phyloP scores from a whole-genome alignment of 1,139 yeast genomes.

The Pichia sp. region DNA sequence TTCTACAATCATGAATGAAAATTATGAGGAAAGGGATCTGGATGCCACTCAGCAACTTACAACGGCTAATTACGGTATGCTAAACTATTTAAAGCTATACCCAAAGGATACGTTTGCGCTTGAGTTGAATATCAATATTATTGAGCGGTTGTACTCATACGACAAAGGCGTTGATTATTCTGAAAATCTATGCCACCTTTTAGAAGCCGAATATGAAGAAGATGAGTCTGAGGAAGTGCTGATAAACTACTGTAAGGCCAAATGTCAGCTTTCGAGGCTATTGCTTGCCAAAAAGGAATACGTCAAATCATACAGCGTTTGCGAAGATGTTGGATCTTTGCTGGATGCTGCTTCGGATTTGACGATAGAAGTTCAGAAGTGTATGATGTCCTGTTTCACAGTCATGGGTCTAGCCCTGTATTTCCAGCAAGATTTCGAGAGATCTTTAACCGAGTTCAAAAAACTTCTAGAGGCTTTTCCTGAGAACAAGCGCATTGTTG shows the following conservation, averaged over 20 bases:
- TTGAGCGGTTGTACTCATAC: slow-evolving; percentile 70
- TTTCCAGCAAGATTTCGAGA: slow-evolving; percentile 57
- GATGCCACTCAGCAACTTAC: slow-evolving; percentile 62
- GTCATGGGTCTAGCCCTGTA: slow-evolving; percentile 68
- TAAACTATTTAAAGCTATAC: slow-evolving; percentile 60
- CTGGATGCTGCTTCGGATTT: slow-evolving; percentile 40
- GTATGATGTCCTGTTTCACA: slow-evolving; percentile 55
- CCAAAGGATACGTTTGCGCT: slow-evolving; percentile 66
- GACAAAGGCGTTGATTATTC: slow-evolving; percentile 50
- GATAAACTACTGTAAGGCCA: slow-evolving; percentile 51
- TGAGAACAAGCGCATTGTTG: slow-evolving; percentile 57
- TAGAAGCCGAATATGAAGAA: slow-evolving; percentile 59
- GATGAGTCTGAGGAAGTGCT: slow-evolving; percentile 36
- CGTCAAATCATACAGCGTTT: slow-evolving; percentile 55
- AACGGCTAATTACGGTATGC: slow-evolving; percentile 67
- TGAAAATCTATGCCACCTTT: slow-evolving; percentile 40
- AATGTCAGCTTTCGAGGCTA: slow-evolving; percentile 67
- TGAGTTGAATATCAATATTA: slow-evolving; percentile 50
- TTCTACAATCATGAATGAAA: slow-evolving; percentile 37
- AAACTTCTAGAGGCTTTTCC: slow-evolving; percentile 53
- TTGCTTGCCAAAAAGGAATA: slow-evolving; percentile 57
- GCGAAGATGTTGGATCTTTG: slow-evolving; percentile 54
- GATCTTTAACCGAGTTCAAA: slow-evolving; percentile 64
- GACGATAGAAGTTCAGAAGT: slow-evolving; percentile 31
- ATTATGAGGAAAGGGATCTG: slow-evolving; percentile 44